A percentile compares a stretch with the other conserved stretches of the same genome.
Evolutionary conservation across 345 rosid species (phyloP).

Genomic region (Eucalyptus shirleyi): DNA sequence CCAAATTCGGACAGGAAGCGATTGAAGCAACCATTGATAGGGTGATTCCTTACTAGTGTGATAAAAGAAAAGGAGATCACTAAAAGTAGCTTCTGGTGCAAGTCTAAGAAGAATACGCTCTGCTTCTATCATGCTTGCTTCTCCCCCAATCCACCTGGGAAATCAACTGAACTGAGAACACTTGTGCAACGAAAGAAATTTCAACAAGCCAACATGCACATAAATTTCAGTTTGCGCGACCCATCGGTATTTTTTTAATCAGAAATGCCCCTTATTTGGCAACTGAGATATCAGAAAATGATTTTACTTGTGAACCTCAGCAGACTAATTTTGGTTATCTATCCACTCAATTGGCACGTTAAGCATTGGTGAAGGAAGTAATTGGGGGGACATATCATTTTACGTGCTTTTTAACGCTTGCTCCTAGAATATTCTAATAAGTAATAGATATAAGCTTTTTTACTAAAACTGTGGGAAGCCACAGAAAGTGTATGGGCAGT

Average conservation of each 20-base stretch:
- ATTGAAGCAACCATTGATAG: neutral
- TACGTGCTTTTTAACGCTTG: rapidly evolving
- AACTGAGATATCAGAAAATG: neutral
- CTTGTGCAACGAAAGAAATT: neutral
- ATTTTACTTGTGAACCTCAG: neutral
- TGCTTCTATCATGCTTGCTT: conserved; percentile 79
- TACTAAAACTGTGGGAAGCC: neutral
- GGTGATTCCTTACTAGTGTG: conserved; percentile 45
- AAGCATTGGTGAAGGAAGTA: neutral
- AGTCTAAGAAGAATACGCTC: conserved; percentile 80
- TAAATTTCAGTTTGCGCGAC: neutral
- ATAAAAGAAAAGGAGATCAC: conserved; percentile 70
- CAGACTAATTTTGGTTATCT: neutral
- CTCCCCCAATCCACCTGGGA: conserved; percentile 97
- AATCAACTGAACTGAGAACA: neutral
- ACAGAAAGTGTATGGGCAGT: neutral
- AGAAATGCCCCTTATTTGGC: neutral
- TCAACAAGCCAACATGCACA: neutral
- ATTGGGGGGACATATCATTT: neutral
- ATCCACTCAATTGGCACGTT: neutral
- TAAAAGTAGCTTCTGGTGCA: conserved; percentile 61
- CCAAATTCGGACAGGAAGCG: neutral
- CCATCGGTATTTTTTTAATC: neutral
- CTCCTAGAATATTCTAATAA: neutral
- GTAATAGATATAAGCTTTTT: neutral